phyloP scores from a whole-genome alignment of 768 basidiomycete species.

The Suillus americanus region DNA sequence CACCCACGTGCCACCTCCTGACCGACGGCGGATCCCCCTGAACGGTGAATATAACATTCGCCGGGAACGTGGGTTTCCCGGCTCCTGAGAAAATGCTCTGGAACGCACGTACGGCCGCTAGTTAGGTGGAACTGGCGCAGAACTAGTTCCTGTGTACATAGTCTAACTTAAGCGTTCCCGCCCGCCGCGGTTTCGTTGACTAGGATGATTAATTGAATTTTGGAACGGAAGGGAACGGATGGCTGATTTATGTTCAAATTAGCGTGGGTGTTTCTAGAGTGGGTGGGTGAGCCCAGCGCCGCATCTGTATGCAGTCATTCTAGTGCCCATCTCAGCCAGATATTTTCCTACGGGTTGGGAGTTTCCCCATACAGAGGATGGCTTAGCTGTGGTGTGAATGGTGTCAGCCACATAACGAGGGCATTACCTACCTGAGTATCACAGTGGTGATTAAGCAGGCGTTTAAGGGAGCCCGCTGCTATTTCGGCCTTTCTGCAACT shows the following conservation, averaged over 20 bases:
- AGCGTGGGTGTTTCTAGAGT: not conserved
- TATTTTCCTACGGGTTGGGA: not conserved
- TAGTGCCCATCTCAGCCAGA: not conserved
- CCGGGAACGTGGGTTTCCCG: not conserved
- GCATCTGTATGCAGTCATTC: not conserved
- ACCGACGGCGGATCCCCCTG: not conserved
- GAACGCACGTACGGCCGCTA: not conserved
- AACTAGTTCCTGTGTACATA: not conserved
- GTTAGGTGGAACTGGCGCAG: too few relatives aligned
- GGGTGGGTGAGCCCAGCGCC: not conserved
- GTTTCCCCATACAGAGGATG: not conserved
- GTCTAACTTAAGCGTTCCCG: not conserved
- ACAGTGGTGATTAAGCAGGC: too few relatives aligned
- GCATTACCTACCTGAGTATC: too few relatives aligned
- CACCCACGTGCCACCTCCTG: not conserved
- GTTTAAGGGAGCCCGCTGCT: not conserved
- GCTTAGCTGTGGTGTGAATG: not conserved
- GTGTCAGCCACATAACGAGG: not conserved
- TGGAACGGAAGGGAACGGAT: not conserved
- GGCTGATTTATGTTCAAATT: not conserved
- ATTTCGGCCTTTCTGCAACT: not conserved
- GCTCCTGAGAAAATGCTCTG: not conserved
- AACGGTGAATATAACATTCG: not conserved
- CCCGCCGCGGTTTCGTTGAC: not conserved
- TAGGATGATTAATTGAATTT: not conserved